phyloP scores from a whole-genome alignment of 1,284 basidiomycete species.

The Ustilago esculenta region DNA sequence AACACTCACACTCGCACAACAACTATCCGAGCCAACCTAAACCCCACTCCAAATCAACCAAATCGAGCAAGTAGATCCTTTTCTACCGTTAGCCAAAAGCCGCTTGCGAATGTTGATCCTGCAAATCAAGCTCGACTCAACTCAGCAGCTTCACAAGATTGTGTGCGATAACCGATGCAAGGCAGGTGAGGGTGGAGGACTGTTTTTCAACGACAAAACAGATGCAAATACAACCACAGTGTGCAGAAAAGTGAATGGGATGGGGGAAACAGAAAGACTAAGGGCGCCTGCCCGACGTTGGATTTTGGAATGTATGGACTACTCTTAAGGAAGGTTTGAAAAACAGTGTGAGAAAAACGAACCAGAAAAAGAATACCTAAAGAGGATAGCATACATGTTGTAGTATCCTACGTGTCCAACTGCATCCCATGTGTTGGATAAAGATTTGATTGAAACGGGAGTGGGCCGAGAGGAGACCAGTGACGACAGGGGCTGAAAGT shows the following conservation, averaged over 20 bases:
- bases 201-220: conserved; percentile 11
- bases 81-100: too few relatives aligned
- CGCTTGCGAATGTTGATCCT: too few relatives aligned
- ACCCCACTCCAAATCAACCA: too few relatives aligned
- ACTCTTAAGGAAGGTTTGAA: too few relatives aligned
- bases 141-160: too few relatives aligned
- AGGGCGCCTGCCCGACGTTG: conserved; percentile 53
- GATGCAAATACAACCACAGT: conserved; percentile 46
- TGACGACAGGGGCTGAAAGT: conserved; percentile 2
- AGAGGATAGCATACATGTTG: too few relatives aligned
- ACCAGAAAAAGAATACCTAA: too few relatives aligned
- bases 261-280: conserved; percentile 28
- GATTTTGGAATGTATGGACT: conserved; percentile 17
- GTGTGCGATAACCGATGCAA: too few relatives aligned
- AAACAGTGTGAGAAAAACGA: conserved; percentile 18
- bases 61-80: too few relatives aligned
- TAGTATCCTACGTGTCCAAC: conserved; percentile 44
- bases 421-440: conserved; percentile 15
- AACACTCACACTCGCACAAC: too few relatives aligned
- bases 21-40: too few relatives aligned
- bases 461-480: conserved; percentile 15
- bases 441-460: conserved; percentile 1
- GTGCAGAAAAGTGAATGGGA: conserved; percentile 1
- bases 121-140: too few relatives aligned
- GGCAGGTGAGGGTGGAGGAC: not conserved